Base-by-base conservation (phyloP, 1,139 yeast genomes). In the Lodderomyces theae region DNA sequence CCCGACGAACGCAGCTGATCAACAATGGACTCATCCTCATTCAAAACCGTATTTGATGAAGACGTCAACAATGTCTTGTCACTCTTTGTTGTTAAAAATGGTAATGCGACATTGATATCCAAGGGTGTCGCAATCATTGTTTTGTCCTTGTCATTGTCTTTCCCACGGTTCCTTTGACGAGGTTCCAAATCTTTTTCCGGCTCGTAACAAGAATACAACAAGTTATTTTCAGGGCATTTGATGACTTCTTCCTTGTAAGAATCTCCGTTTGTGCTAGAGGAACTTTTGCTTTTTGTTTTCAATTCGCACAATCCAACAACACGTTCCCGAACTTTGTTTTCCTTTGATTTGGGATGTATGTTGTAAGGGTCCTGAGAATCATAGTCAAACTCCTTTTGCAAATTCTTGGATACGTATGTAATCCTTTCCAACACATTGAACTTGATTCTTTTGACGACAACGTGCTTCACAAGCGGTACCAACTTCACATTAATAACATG, bases 371-470 rank as follows among this genome's bases (percentile, higher is more conserved):
- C 78, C 2, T 71, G 74, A 12, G 67, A 65, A 39, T 77, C 80
- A 41, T 75, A 81, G 43, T 80, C 86, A 47, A 71, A 77, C 53
- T 81, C 87, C 47, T 62, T 68, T 28, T 72, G 64, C 47, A 76
- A 57, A 50, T 74, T 73, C 44, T 74, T 77, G 2, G 86, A 82
- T 3, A 73, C 76, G 54, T 82, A 86, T 0, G 88, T 78, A 12
- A 85, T 77, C 44, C 82, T 74, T 58, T 89, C 96, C 46, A 82
- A 64, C 7, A 87, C 73, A 51, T 83, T 85, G 39, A 88, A 77
- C 45, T 82, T 79, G 39, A 89, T 73, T 51, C 95, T 69, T 50
- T 86, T 89, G 32, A 89, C 69, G 26, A 73, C 67, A 3, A 89
- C 76, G 47, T 80, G 78, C 56, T 83, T 83, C 3, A 79, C 80